A percentile compares a stretch with the other conserved stretches of the same genome.
Conservation (phyloP, 163 green algal species). For the Scenedesmus sp. region DNA sequence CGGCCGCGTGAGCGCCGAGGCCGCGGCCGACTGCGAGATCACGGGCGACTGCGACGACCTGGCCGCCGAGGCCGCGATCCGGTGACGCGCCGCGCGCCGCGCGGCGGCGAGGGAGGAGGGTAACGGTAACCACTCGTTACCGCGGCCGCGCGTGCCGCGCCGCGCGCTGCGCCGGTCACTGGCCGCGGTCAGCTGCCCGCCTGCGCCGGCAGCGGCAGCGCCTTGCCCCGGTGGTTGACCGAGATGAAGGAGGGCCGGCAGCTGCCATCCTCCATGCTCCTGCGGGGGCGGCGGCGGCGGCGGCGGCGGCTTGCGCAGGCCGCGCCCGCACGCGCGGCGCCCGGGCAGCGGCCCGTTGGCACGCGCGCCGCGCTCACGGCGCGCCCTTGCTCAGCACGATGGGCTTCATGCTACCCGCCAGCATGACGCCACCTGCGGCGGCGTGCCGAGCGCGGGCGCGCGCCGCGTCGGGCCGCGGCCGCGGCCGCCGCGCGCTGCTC, state of each 20-base stretch:
- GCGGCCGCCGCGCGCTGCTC: background rate
- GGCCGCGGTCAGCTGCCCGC: no score
- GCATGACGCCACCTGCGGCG: slow-evolving; percentile 26
- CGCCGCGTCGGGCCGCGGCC: background rate
- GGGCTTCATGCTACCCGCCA: slow-evolving; percentile 36
- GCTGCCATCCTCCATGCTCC: slow-evolving; percentile 43
- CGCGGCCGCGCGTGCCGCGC: no score
- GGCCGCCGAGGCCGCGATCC: slow-evolving; percentile 27
- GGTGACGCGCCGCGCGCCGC: background rate
- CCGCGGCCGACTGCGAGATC: slow-evolving; percentile 38
- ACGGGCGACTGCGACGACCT: slow-evolving; percentile 43
- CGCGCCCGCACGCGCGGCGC: background rate
- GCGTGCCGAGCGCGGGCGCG: background rate
- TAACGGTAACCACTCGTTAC: no score
- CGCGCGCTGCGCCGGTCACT: no score
- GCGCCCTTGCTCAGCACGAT: slow-evolving; percentile 30
- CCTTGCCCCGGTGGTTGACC: slow-evolving; percentile 38
- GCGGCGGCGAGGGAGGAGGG: no score
- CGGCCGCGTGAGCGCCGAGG: slow-evolving; percentile 1
- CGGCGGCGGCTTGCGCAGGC: background rate
- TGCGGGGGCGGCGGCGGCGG: background rate
- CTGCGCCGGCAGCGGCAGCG: slow-evolving; percentile 1
- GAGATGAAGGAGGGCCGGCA: slow-evolving; percentile 28
- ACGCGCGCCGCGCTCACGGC: slow-evolving; percentile 9
- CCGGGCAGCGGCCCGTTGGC: background rate